These are phyloP conservation scores for Athelia sp. DNA, from an alignment of 1,284 basidiomycete genomes.

Conservation along the genomic window DNA sequence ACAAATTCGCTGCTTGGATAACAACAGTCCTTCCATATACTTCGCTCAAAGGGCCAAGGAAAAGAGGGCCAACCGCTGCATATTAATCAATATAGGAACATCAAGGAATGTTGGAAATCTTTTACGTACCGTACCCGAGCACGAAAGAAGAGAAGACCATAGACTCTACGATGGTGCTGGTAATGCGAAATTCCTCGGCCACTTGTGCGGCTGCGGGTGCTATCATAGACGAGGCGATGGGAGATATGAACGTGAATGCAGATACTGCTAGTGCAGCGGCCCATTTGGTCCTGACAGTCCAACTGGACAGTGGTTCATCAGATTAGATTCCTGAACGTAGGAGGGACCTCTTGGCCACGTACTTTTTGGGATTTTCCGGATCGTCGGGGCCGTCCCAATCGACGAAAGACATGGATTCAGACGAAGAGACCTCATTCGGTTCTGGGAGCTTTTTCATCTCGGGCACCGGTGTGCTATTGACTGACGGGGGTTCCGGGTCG, in stretches of 20 bases:
- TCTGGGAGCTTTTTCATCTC: too few species aligned
- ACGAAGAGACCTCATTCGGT: too few species aligned
- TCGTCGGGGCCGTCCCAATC: conserved; percentile 50
- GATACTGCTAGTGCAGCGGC: conserved; percentile 57
- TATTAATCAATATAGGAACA: background rate
- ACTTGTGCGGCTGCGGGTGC: conserved; percentile 58
- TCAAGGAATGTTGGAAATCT: background rate
- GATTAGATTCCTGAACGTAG: background rate
- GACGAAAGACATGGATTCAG: conserved; percentile 20
- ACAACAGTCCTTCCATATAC: conserved; percentile 31
- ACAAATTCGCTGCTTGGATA: conserved; percentile 32
- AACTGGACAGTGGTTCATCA: conserved; percentile 31
- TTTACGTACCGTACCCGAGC: conserved; percentile 59
- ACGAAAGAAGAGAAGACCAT: conserved; percentile 67
- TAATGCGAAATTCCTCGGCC: conserved; percentile 52
- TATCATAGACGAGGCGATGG: conserved; percentile 66
- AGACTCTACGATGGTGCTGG: conserved; percentile 43
- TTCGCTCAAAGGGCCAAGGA: conserved; percentile 55
- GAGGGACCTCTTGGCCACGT: conserved; percentile 8
- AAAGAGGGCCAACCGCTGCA: conserved; percentile 38
- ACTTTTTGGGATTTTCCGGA: conserved; percentile 52
- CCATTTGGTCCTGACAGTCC: conserved; percentile 58
- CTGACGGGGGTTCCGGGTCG: too few species aligned
- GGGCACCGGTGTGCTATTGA: too few species aligned
- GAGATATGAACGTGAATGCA: conserved; percentile 61